A percentile compares a stretch with the other conserved stretches of the same genome.
These are phyloP conservation scores for Cystofilobasidium ferigula DNA, from an alignment of 768 basidiomycete species.

Conservation along the genomic window DNA sequence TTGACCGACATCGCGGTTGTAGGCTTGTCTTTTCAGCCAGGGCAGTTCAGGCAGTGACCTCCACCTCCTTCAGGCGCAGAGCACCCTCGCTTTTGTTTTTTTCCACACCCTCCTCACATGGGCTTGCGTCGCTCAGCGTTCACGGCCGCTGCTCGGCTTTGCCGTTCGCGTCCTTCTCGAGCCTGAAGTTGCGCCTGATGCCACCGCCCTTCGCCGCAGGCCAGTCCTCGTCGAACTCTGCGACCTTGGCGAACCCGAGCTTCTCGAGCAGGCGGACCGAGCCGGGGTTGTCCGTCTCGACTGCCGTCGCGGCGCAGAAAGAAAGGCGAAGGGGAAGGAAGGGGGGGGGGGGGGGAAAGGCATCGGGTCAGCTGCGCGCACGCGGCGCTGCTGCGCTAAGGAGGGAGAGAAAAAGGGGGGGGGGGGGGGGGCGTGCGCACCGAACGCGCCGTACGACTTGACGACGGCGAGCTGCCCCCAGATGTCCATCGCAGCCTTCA, in stretches of 20 bases:
- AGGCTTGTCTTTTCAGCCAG: too few relatives aligned
- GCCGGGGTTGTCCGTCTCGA: background rate
- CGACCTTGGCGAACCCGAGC: background rate
- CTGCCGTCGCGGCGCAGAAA: background rate
- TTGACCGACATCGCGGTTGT: too few relatives aligned
- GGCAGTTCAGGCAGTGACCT: too few relatives aligned
- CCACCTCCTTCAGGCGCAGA: too few relatives aligned
- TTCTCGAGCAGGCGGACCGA: background rate
- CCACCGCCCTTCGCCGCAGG: constrained; percentile 1
- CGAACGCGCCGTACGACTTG: background rate
- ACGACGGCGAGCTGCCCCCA: background rate
- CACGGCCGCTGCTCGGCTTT: too few relatives aligned
- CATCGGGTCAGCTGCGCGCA: too few relatives aligned
- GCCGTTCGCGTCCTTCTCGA: constrained; percentile 1
- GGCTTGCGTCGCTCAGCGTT: too few relatives aligned
- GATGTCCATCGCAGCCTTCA: background rate
- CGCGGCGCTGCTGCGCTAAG: too few relatives aligned
- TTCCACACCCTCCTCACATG: too few relatives aligned
- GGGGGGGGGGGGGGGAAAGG: too few relatives aligned
- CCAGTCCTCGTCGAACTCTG: constrained; percentile 5
- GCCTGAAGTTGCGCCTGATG: background rate
- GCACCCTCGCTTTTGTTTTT: too few relatives aligned
- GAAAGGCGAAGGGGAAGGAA: background rate
- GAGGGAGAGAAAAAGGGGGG: too few relatives aligned
- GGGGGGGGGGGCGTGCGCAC: background rate